These are phyloP conservation scores for Pseudocercospora musae DNA, from an alignment of 2,329 filamentous ascomycete genomes.

Conservation along the genomic window DNA sequence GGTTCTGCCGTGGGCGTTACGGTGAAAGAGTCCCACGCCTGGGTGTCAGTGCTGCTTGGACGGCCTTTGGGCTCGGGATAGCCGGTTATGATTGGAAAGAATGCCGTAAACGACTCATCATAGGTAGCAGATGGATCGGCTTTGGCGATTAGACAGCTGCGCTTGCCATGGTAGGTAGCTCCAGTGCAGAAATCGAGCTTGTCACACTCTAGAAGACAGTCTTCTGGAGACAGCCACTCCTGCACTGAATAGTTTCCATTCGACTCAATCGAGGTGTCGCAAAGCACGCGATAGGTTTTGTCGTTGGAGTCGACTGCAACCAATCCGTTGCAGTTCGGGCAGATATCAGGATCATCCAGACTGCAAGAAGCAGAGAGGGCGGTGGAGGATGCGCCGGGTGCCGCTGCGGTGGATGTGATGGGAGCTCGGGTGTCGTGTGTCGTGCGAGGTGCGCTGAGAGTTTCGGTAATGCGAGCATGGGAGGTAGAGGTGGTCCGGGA, in stretches of 20 bases:
- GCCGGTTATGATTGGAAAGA: conserved; percentile 24
- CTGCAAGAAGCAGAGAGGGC: conserved; percentile 9
- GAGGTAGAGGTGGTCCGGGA: conserved; percentile 13
- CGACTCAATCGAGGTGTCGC: conserved; percentile 16
- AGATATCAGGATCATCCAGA: conserved; percentile 19
- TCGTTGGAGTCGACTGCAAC: conserved; percentile 13
- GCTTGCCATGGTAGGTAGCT: conserved; percentile 23
- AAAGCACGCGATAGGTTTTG: conserved; percentile 18
- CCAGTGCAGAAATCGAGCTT: conserved; percentile 25
- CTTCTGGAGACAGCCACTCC: conserved; percentile 20
- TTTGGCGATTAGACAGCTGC: conserved; percentile 28
- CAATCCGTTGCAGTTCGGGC: conserved; percentile 26
- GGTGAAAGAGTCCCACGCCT: conserved; percentile 5
- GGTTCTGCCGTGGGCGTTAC: conserved; percentile 7
- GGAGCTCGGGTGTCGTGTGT: neutral
- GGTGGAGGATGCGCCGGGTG: conserved; percentile 1
- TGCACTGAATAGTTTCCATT: conserved; percentile 23
- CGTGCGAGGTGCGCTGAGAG: conserved; percentile 2
- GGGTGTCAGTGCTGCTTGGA: neutral
- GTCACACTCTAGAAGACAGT: conserved; percentile 23
- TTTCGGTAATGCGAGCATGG: conserved; percentile 4
- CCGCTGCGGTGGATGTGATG: conserved; percentile 5
- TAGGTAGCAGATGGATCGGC: conserved; percentile 16
- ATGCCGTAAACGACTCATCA: conserved; percentile 25
- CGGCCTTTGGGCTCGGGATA: neutral